Base-by-base conservation (phyloP, 305 asterid genomes). In the Fraxinus xanthoxyloides region DNA sequence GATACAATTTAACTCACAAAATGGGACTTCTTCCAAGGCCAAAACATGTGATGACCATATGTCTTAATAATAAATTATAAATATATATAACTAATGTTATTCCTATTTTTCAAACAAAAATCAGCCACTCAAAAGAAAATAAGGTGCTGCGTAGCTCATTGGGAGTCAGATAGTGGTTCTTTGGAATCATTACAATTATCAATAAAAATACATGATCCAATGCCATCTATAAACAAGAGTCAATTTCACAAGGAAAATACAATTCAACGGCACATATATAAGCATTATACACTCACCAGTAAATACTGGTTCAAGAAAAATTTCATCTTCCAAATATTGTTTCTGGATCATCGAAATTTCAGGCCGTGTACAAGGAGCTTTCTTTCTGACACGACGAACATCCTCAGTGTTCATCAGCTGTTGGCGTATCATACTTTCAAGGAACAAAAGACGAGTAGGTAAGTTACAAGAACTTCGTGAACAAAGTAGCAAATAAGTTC, bases 341-440 rank as follows among this genome's bases (percentile, higher is more conserved):
- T 90, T 93, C 91, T 86, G 90, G 76, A 97, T 92, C 89, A 88
- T 82, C 24, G 94, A 87, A 75, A 95, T 95, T 82, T 97, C 99
- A 83, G 93, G 84, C 72, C 78, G 92, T 3, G 98, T 91, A 77
- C 99, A 97, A 56, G 99, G 98, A 85, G 99, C 99, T 88, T 95
- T 97, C 89, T 92, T 97, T 87, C 99, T 90, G 59, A 92, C 84
- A 79, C 99, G 98, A 48, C 98, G 97, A 83, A 97, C 92, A 84
- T 93, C 99, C 86, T 88, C 97, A 28, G 97, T 85, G 84, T 82
- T 87, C 72, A 87, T 92, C 92, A 97, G 91, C 87, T 97, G 99
- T 84, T 85, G 92, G 21, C 99, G 91, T 87, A 97, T 97, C 81
- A 82, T 91, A 84, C 99, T 97, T 82, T 82, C 69, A 21, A 21